These are phyloP conservation scores for Boletus rubescentipes DNA, from an alignment of 768 basidiomycete genomes.

Conservation along the genomic window DNA sequence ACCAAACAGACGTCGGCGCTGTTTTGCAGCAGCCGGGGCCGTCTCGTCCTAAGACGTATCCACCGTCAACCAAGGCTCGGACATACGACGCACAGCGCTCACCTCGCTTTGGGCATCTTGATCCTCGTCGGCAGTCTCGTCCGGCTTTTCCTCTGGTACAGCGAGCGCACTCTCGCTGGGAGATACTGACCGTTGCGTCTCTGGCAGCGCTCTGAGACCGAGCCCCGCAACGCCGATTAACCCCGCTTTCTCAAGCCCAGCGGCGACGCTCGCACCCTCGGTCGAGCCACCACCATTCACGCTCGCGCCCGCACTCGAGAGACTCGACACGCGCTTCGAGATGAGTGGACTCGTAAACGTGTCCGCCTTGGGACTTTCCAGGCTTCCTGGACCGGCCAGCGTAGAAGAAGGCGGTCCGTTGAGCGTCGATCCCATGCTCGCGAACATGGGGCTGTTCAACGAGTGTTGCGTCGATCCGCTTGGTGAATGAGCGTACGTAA, in stretches of 20 bases:
- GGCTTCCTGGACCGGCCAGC: slow-evolving; percentile 22
- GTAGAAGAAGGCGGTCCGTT: slow-evolving; percentile 23
- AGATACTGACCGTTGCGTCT: slow-evolving; percentile 52
- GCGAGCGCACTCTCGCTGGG: slow-evolving; percentile 62
- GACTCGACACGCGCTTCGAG: slow-evolving; percentile 25
- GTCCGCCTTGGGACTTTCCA: slow-evolving; percentile 34
- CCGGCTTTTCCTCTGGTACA: slow-evolving; percentile 31
- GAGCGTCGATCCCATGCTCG: slow-evolving; percentile 31
- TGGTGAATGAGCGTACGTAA: slow-evolving; percentile 34
- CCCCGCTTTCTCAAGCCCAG: slow-evolving; percentile 21
- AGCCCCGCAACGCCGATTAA: slow-evolving; percentile 26
- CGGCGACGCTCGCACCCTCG: slow-evolving; percentile 16
- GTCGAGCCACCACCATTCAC: slow-evolving; percentile 25
- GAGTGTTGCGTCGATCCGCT: slow-evolving; percentile 45
- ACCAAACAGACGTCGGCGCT: slow-evolving; percentile 59
- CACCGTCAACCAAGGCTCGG: not conserved
- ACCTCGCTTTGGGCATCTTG: slow-evolving; percentile 68
- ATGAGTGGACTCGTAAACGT: slow-evolving; percentile 15
- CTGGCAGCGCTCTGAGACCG: slow-evolving; percentile 36
- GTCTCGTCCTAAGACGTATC: slow-evolving; percentile 49
- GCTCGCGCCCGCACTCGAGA: slow-evolving; percentile 29
- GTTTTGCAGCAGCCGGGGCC: slow-evolving; percentile 33
- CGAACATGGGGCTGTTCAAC: slow-evolving; percentile 39
- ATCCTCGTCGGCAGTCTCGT: slow-evolving; percentile 46
- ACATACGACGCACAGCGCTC: slow-evolving; percentile 23